Base-by-base conservation (phyloP, 108 stramenopile species). In the Parietichytrium sp. region DNA sequence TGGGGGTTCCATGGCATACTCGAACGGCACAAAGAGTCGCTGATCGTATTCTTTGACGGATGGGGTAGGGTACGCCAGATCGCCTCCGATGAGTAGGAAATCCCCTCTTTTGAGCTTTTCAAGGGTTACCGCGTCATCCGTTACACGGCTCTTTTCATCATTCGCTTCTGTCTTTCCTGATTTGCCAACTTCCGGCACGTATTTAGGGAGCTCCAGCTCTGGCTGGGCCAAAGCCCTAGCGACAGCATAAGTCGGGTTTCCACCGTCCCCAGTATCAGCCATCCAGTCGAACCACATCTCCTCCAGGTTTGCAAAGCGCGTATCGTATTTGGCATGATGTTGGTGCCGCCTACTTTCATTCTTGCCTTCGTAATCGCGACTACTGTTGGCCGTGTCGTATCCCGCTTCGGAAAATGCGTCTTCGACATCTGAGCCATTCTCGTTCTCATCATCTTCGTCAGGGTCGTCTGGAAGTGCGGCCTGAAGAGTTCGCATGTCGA, bases 261-360 rank as follows among this genome's bases (percentile, higher is more conserved):
- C 90, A 13, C 91, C 91, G 61, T 91, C 91, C 1, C 91, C 91
- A 33, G 86, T 86, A 82, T 90, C 91, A 50, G 89, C 86, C 49
- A 88, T 83, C 49, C 88, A 91, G 50, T 91, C 91, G 52, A 91
- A 89, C 91, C 91, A 91, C 54, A 90, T 83, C 16, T 83, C 42
- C 23, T 88, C 77, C 13, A 31, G 23, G 23, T 48, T 36, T 20
- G 54, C 53, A 26, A 47, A 79, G 3, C 29, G 49, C 27, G 81
- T 48, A 18, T 48, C 55, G 61, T n/a, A n/a, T n/a, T n/a, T n/a
- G n/a, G n/a, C n/a, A n/a, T n/a, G n/a, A n/a, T n/a, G n/a, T n/a
- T n/a, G n/a, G n/a, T n/a, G n/a, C n/a, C n/a, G n/a, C n/a, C n/a
- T n/a, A n/a, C n/a, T n/a, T n/a, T n/a, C n/a, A n/a, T n/a, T n/a